Evolutionary conservation across 768 basidiomycete genomes (phyloP), one percentile per base, ranked within the genome.

Genomic region (Russula dissimulans): DNA sequence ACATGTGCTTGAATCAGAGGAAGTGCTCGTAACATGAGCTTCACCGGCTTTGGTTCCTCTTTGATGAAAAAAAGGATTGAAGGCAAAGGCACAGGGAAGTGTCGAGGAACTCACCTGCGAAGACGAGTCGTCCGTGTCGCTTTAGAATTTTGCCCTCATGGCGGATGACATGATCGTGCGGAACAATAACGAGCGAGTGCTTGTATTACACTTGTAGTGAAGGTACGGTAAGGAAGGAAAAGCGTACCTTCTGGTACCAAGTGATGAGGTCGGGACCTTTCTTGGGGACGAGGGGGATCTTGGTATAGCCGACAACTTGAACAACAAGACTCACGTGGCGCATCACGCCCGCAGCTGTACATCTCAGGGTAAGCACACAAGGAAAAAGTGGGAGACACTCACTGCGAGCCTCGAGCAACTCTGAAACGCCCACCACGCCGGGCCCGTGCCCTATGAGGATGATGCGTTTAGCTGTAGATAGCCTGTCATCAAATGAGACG

Each of bases 391-490:
- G 50, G 39, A 34, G 63, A 48, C 4, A 71, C 78, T 50, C 70
- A 94, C 94, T 76, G 71, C 95, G 79, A 26, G 78, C 68, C 46
- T 83, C 80, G 17, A 97, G 76, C 49, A 97, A 77, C 36, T 87
- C 81, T 72, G 91, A 83, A 57, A 97, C 67, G 8, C 85, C 78
- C 56, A 81, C 78, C 67, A 90, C 91, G 0, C 91, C 94, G 1
- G 85, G 82, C 11, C 94, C 94, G 68, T 95, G 91, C 2, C 93
- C 93, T 51, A 98, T 82, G 10, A 99, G 69, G 39, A 97, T 74
- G 12, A 99, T 81, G 44, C 83, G 78, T 34, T 82, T 77, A 8
- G 88, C 89, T 22, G 78, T 78, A 6, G 86, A 87, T 64, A 95
- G 76, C 60, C 91, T 94, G 66, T 6, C 47, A 29, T 18, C 31